Percentiles rank a stretch among this genome's conserved stretches.
Evolutionary conservation across 805 yeast species (phyloP).

Genomic region (Allodekkera sacchari): DNA sequence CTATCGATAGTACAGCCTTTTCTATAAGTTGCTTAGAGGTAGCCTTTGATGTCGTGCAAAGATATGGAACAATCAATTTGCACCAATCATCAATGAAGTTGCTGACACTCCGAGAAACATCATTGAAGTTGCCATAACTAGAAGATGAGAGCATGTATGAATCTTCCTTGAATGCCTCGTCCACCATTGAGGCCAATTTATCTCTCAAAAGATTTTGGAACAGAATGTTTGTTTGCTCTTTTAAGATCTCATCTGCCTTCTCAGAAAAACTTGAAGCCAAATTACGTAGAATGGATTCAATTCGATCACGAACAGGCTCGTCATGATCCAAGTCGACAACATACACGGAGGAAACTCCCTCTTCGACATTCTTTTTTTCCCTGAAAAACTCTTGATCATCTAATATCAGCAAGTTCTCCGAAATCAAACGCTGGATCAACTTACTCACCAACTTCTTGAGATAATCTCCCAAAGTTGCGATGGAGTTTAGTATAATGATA

Average conservation of each 20-base stretch:
- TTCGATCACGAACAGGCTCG: conserved; percentile 17
- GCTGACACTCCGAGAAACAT: conserved; percentile 5
- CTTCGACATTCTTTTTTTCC: conserved; percentile 16
- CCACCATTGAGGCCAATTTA: conserved; percentile 27
- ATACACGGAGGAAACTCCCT: conserved; percentile 1
- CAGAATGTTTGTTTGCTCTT: conserved; percentile 34
- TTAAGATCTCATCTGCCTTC: conserved; percentile 30
- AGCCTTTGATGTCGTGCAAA: conserved; percentile 22
- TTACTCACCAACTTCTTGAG: conserved; percentile 44
- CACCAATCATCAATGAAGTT: conserved; percentile 62
- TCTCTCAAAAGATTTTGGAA: conserved; percentile 29
- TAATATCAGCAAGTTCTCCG: conserved; percentile 22
- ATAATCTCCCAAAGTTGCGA: conserved; percentile 55
- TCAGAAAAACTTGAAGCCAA: conserved; percentile 15
- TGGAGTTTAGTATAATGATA: conserved; percentile 63
- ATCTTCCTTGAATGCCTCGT: conserved; percentile 30
- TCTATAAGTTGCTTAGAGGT: conserved; percentile 43
- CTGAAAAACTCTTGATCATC: conserved; percentile 23
- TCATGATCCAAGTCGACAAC: conserved; percentile 11
- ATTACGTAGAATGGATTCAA: conserved; percentile 13
- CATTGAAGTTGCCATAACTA: conserved; percentile 4
- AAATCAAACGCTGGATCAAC: conserved; percentile 19
- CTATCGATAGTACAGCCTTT: conserved; percentile 44
- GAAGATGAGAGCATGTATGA: conserved; percentile 28
- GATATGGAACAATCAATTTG: conserved; percentile 54